phyloP scores from a whole-genome alignment of 2,329 filamentous ascomycete species.

The Diplodia intermedia region DNA sequence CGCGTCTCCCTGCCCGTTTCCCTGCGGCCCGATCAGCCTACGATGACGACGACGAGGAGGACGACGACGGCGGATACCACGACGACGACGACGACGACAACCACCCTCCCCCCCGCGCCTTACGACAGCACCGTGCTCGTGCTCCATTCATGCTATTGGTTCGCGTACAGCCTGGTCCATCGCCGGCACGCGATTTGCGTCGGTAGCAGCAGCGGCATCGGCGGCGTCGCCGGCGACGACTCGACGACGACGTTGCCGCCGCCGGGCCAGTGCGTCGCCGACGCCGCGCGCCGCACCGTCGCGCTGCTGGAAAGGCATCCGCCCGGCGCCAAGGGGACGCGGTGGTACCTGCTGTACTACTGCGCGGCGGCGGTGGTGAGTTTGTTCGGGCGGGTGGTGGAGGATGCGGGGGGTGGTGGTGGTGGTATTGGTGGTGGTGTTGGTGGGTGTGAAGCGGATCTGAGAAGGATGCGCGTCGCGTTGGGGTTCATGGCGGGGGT shows the following conservation, averaged over 20 bases:
- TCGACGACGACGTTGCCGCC: background rate
- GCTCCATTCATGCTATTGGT: too few relatives aligned
- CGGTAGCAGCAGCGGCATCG: too few relatives aligned
- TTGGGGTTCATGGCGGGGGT: background rate
- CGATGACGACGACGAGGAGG: background rate
- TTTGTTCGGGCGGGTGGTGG: background rate
- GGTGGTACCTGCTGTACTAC: slow-evolving; percentile 20
- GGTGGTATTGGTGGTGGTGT: too few relatives aligned
- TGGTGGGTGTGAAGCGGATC: background rate
- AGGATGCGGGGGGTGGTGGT: background rate
- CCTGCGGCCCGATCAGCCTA: background rate
- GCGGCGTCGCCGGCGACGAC: background rate
- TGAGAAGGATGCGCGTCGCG: background rate
- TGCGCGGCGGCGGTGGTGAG: background rate
- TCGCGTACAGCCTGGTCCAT: too few relatives aligned
- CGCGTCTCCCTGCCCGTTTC: background rate
- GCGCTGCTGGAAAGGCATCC: background rate
- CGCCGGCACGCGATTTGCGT: too few relatives aligned
- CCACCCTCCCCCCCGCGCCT: background rate
- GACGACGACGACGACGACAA: background rate
- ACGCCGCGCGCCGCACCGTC: background rate
- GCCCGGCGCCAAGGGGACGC: background rate
- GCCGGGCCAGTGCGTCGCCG: background rate
- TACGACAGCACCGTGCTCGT: background rate
- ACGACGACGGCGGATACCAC: background rate